Evolutionary conservation across 805 yeast species (phyloP), one percentile per base, ranked within the genome.

Genomic region (Kuraishia capsulata): DNA sequence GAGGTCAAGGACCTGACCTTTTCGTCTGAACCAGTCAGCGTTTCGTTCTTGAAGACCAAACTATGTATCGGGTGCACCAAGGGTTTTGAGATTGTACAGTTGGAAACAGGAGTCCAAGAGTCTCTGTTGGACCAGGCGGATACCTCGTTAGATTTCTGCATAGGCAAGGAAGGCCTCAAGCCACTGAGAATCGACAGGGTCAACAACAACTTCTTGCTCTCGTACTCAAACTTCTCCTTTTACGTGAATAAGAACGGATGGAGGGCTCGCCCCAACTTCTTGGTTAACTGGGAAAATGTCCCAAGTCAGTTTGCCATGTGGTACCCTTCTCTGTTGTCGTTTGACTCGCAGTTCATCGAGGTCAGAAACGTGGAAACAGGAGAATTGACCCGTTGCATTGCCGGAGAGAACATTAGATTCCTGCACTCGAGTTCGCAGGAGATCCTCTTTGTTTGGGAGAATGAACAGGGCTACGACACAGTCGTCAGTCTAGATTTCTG

Each of bases 71-170:
- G 98, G 20, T 92, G 98, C 52, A 81, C 95, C 21, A 86, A 82
- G 56, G 98, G 98, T 0, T 92, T 92, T 65, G 97, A 92, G 62
- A 87, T 92, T 52, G 88, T 92, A 28, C 82, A 94, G 14, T 67
- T 89, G 32, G 84, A 82, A 43, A 85, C 82, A 38, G 81, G 85
- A 42, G 84, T 79, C 42, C 87, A 84, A 59, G 97, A 92, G 60
- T 78, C 92, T 8, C 72, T 92, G 37, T 67, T 92, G 50, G 97
- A 92, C 62, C 96, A 96, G n/a, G 98, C 97, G 1, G 98, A 92
- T 54, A 94, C 97, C 0, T 87, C 97, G 16, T 68, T 92, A 39
- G 98, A 92, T 53, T 92, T 92, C 65, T 97, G 92, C 11, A 85
- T 78, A 41, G 84, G 76, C 43, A 69, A 82, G 42, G 95, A 87